A percentile compares a stretch with the other conserved stretches of the same genome.
These are phyloP conservation scores for Fraxinus paxiana DNA, from an alignment of 305 asterid genomes.

Conservation along the genomic window DNA sequence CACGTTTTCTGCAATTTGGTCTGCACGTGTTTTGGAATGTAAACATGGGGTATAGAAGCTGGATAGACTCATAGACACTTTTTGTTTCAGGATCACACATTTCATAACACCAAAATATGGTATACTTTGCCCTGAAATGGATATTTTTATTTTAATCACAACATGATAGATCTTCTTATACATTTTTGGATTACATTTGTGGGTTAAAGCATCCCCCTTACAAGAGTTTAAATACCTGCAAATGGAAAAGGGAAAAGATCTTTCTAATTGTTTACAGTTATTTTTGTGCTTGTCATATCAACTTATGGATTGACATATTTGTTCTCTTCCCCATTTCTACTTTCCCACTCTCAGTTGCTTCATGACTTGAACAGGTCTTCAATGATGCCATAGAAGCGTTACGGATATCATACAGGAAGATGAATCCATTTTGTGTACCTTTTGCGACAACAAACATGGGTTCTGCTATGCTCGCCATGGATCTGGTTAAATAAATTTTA, in stretches of 20 bases:
- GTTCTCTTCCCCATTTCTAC: background rate
- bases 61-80: background rate
- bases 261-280: background rate
- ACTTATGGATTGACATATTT: background rate
- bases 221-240: background rate
- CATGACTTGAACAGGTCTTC: conserved; percentile 59
- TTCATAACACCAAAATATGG: background rate
- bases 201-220: background rate
- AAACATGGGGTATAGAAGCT: background rate
- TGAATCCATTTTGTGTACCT: conserved; percentile 96
- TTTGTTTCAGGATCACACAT: background rate
- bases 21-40: background rate
- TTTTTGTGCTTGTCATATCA: conserved; percentile 4
- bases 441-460: conserved; percentile 94
- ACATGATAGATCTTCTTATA: background rate
- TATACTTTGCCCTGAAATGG: background rate
- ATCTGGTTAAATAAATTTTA: conserved; percentile 31
- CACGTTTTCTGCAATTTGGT: conserved; percentile 6
- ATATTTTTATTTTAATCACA: background rate
- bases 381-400: conserved; percentile 86
- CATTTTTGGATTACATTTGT: background rate
- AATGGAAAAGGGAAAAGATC: background rate
- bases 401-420: conserved; percentile 78
- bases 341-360: conserved; percentile 15
- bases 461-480: conserved; percentile 83